Evolutionary conservation across 2,329 filamentous ascomycete genomes (phyloP).

Genomic region (Ophiostoma quercus): DNA sequence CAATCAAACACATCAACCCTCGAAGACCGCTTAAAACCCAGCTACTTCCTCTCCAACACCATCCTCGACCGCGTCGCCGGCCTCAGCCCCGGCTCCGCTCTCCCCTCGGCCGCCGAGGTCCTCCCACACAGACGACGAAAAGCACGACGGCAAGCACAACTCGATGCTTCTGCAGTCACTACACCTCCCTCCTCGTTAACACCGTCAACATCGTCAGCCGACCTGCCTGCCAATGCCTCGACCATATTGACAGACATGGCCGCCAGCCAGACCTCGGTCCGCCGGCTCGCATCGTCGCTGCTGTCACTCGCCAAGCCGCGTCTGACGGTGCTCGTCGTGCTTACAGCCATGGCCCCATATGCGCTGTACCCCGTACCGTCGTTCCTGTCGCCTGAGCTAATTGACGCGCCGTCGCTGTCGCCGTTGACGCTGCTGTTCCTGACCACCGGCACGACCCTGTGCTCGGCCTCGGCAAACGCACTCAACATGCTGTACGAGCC

Average conservation of each 20-base stretch:
- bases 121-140: conserved; percentile 27
- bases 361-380: conserved; percentile 88
- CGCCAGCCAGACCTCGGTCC: conserved; percentile 48
- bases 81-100: conserved; percentile 17
- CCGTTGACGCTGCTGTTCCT: conserved; percentile 90
- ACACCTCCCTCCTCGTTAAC: neutral
- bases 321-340: conserved; percentile 82
- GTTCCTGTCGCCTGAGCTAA: conserved; percentile 62
- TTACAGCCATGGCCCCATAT: conserved; percentile 86
- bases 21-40: conserved; percentile 30
- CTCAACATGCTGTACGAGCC: conserved; percentile 97
- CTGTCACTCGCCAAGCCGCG: conserved; percentile 94
- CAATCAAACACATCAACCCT: neutral
- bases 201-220: neutral
- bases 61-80: conserved; percentile 31
- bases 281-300: conserved; percentile 69
- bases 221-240: conserved; percentile 40
- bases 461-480: conserved; percentile 85
- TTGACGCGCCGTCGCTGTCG: conserved; percentile 66
- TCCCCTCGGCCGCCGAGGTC: conserved; percentile 13
- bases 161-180: neutral
- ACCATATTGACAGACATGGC: conserved; percentile 51
- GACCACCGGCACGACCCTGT: conserved; percentile 80
- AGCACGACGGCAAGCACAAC: conserved; percentile 17
- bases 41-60: conserved; percentile 36